Evolutionary conservation across 108 stramenopile species (phyloP).

Genomic region (Nitzschia sp.): DNA sequence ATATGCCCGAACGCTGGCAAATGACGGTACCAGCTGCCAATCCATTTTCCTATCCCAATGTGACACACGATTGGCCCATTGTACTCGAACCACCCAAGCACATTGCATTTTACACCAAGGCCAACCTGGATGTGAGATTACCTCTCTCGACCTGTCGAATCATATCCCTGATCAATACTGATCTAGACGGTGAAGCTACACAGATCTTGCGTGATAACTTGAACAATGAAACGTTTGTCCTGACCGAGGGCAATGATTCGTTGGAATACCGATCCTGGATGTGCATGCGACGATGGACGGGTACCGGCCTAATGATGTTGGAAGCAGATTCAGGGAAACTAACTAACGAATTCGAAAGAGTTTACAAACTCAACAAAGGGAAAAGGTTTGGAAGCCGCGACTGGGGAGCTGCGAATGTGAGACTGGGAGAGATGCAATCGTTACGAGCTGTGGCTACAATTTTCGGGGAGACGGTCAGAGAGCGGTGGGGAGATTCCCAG

Average conservation of each 20-base stretch:
- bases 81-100: slow-evolving; percentile 17
- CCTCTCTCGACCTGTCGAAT: slow-evolving; percentile 67
- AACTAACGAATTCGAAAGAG: slow-evolving; percentile 2
- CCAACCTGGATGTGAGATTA: slow-evolving; percentile 12
- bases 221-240: slow-evolving; percentile 29
- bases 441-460: slow-evolving; percentile 18
- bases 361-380: slow-evolving; percentile 12
- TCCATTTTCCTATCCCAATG: slow-evolving; percentile 46
- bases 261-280: slow-evolving; percentile 66
- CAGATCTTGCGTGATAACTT: slow-evolving; percentile 50
- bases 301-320: slow-evolving; percentile 28
- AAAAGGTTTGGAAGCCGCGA: slow-evolving; percentile 24
- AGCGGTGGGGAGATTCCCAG: slow-evolving; percentile 6
- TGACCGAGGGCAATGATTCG: slow-evolving; percentile 47
- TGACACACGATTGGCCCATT: slow-evolving; percentile 12
- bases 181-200: slow-evolving; percentile 63
- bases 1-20: slow-evolving; percentile 58
- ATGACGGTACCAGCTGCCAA: slow-evolving; percentile 48
- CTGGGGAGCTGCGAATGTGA: slow-evolving; percentile 37
- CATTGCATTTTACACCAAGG: slow-evolving; percentile 26
- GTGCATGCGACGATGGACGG: slow-evolving; percentile 57
- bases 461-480: slow-evolving; percentile 6
- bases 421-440: slow-evolving; percentile 49
- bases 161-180: slow-evolving; percentile 59
- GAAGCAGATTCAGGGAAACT: slow-evolving; percentile 20